phyloP scores from a whole-genome alignment of 2,329 filamentous ascomycete genomes.

The Huntiella moniliformis region DNA sequence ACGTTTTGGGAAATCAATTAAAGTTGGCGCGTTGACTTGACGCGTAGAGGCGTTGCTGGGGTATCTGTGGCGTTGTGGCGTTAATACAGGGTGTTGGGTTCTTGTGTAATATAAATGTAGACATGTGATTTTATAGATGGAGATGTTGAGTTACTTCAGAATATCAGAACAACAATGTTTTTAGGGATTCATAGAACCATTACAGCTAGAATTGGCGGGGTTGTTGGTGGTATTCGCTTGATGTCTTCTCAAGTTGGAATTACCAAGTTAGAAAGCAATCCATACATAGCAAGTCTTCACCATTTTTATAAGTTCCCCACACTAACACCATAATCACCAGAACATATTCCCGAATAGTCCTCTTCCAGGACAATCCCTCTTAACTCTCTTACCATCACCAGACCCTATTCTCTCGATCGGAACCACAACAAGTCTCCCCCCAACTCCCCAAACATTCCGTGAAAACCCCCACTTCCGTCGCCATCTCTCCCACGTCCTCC shows the following conservation, averaged over 20 bases:
- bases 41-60: no score
- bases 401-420: conserved; percentile 37
- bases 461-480: conserved; percentile 41
- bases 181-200: neutral
- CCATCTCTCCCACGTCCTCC: conserved; percentile 39
- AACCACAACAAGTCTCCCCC: conserved; percentile 37
- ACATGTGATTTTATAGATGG: no score
- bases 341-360: conserved; percentile 36
- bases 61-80: no score
- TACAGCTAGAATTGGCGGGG: conserved; percentile 3
- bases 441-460: conserved; percentile 39
- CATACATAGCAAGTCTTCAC: conserved; percentile 32
- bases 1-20: neutral
- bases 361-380: conserved; percentile 28
- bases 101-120: no score
- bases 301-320: conserved; percentile 29
- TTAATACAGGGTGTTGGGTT: no score
- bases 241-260: neutral
- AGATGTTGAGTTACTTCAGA: no score
- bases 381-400: conserved; percentile 42
- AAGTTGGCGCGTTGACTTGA: neutral
- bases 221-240: neutral
- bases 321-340: conserved; percentile 19
- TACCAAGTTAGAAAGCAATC: conserved; percentile 15
- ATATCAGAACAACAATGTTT: neutral